Evolutionary conservation across 2,329 filamentous ascomycete species (phyloP).

Genomic region (Neofusicoccum cordaticola): DNA sequence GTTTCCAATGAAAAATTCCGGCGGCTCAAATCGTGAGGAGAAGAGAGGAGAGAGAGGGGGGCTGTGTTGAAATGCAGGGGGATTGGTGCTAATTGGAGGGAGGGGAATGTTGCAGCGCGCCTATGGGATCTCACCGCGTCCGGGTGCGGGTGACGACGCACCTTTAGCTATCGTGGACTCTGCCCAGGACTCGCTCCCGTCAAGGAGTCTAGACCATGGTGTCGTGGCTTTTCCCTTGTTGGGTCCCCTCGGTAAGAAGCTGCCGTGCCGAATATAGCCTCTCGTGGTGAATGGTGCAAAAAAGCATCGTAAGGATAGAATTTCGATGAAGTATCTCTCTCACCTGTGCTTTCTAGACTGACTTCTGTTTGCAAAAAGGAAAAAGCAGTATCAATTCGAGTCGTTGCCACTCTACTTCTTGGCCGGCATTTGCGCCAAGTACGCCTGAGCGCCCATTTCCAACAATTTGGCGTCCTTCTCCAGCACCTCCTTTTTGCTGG

Average conservation of each 20-base stretch:
- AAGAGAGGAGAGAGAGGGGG: not conserved
- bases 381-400: not conserved
- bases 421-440: slow-evolving; percentile 43
- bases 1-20: not conserved
- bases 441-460: slow-evolving; percentile 56
- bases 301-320: not conserved
- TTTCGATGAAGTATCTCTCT: not conserved
- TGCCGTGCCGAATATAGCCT: not conserved
- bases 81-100: not conserved
- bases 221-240: not conserved
- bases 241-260: not conserved
- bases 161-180: not conserved
- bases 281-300: not conserved
- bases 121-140: not conserved
- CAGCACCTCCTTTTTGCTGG: slow-evolving; percentile 63
- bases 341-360: not conserved
- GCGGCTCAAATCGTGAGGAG: not conserved
- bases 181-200: not conserved
- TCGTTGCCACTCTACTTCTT: not conserved
- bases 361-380: not conserved
- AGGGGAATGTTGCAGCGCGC: not conserved
- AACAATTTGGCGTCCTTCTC: slow-evolving; percentile 59
- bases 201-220: not conserved
- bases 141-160: not conserved
- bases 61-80: not conserved